Evolutionary conservation across 164 flowering plant species (phyloP).

Genomic region (Liquidambar formosana): DNA sequence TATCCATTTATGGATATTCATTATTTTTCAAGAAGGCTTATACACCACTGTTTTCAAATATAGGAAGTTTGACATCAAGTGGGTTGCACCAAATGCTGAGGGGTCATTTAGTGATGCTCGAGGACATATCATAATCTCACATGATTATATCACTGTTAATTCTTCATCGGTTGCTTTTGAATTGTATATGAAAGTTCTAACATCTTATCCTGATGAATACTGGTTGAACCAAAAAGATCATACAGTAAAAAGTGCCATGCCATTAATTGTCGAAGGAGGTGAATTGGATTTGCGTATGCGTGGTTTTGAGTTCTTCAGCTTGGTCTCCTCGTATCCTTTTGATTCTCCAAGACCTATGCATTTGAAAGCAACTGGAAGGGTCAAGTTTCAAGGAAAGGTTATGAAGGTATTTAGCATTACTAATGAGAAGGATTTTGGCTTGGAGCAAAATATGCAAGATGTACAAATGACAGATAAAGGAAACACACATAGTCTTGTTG

Average conservation of each 20-base stretch:
- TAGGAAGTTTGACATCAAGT: conserved; percentile 97
- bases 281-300: conserved; percentile 95
- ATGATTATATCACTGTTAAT: conserved; percentile 66
- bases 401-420: conserved; percentile 19
- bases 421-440: conserved; percentile 22
- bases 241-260: conserved; percentile 26
- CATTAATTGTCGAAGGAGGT: conserved; percentile 73
- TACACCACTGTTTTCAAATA: conserved; percentile 9
- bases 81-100: conserved; percentile 98
- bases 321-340: conserved; percentile 72
- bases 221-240: conserved; percentile 36
- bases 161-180: conserved; percentile 94
- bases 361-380: conserved; percentile 91
- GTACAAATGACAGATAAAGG: conserved; percentile 23
- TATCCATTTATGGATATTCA: neutral
- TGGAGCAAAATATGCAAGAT: conserved; percentile 22
- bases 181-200: conserved; percentile 64
- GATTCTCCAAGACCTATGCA: conserved; percentile 86
- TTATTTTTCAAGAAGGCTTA: conserved; percentile 5
- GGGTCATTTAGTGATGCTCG: conserved; percentile 96
- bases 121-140: conserved; percentile 88
- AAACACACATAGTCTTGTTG: conserved; percentile 53
- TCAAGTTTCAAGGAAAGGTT: conserved; percentile 90
- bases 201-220: conserved; percentile 68
- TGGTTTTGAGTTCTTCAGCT: conserved; percentile 85